Conservation (phyloP, 2,329 filamentous ascomycete genomes). For the Aureobasidium uvarum region DNA sequence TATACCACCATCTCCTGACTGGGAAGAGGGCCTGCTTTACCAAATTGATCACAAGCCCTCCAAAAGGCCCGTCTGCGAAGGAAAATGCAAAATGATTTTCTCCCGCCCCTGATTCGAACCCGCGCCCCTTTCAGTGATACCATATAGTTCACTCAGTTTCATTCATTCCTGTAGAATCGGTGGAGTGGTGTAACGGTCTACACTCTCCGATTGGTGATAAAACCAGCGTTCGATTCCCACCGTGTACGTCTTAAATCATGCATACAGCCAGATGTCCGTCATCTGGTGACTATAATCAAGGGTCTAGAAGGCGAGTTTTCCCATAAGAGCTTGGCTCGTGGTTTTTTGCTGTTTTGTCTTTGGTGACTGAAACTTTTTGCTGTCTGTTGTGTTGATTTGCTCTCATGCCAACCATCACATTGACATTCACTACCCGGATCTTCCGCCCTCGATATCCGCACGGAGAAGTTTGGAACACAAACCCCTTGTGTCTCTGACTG, state of each 20-base stretch:
- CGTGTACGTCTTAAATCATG: conserved; percentile 2
- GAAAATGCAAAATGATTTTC: neutral
- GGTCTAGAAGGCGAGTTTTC: neutral
- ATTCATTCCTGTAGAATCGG: neutral
- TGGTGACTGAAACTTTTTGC: neutral
- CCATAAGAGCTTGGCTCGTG: neutral
- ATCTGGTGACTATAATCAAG: neutral
- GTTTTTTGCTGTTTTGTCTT: neutral
- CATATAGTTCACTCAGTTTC: neutral
- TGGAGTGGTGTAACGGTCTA: neutral
- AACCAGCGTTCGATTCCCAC: neutral
- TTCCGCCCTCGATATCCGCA: neutral
- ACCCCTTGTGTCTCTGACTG: neutral
- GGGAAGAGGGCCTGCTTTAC: too few species aligned
- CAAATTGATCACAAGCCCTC: too few species aligned
- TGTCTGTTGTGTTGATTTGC: neutral
- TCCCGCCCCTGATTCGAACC: neutral
- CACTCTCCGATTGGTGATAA: neutral
- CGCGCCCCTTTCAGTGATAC: neutral
- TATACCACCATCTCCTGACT: too few species aligned
- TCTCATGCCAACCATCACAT: neutral
- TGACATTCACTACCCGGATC: neutral
- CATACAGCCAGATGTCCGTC: neutral
- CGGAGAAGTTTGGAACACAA: neutral
- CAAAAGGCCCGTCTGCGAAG: too few species aligned